Evolutionary conservation across 164 flowering plant species (phyloP).

Genomic region (Kalanchoe fedtschenkoi): DNA sequence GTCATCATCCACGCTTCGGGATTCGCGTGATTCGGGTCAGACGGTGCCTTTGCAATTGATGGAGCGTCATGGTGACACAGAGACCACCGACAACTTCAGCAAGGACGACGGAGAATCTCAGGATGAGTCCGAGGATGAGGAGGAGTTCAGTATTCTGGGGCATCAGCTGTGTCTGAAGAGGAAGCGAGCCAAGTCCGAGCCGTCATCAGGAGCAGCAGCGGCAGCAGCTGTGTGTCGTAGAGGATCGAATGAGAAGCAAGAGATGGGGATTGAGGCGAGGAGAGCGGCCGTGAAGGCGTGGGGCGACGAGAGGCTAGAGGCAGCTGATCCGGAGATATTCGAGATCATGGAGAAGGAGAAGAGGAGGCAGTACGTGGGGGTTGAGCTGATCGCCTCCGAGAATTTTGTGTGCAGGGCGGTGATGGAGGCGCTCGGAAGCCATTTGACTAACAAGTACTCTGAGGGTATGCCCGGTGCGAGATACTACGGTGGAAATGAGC

Average conservation of each 20-base stretch:
- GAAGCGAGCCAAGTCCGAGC: conserved; percentile 21
- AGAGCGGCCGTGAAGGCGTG: conserved; percentile 18
- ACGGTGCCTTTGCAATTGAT: neutral
- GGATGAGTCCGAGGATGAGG: conserved; percentile 16
- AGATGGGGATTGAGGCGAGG: conserved; percentile 26
- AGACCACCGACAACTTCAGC: neutral
- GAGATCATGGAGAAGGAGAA: conserved; percentile 34
- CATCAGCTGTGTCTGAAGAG: conserved; percentile 24
- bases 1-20: neutral
- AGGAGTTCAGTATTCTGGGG: conserved; percentile 22
- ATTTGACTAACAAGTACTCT: conserved; percentile 56
- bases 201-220: conserved; percentile 9
- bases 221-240: conserved; percentile 6
- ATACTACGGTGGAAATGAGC: conserved; percentile 54
- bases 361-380: conserved; percentile 26
- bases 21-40: neutral
- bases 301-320: conserved; percentile 27
- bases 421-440: conserved; percentile 61
- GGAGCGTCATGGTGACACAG: neutral
- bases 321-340: conserved; percentile 31
- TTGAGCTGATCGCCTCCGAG: conserved; percentile 63
- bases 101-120: conserved; percentile 2
- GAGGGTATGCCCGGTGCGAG: conserved; percentile 67
- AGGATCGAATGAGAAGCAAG: neutral
- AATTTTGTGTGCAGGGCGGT: conserved; percentile 57